These are phyloP conservation scores for Neurospora africana DNA, from an alignment of 495 filamentous ascomycete genomes.

Conservation along the genomic window DNA sequence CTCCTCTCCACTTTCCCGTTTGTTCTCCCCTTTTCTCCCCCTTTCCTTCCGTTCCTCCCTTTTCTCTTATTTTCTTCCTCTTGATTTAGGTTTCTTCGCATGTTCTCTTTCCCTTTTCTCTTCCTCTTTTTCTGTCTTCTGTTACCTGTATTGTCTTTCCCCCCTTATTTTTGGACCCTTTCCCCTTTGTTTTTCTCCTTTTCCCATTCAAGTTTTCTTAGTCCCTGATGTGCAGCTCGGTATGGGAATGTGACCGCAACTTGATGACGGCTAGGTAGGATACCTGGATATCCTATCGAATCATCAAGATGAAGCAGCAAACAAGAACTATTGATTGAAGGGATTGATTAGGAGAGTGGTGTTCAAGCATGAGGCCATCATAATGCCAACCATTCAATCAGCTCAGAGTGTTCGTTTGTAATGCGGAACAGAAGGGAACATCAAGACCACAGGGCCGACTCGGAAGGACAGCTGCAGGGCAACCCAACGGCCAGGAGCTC, in stretches of 20 bases:
- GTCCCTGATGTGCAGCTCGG: not conserved
- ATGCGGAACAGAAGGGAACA: not conserved
- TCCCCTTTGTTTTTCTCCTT: not conserved
- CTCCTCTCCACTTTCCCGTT: no score
- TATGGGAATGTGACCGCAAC: not conserved
- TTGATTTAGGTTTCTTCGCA: not conserved
- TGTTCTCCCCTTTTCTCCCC: no score
- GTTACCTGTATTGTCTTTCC: no score
- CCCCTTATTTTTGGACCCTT: no score
- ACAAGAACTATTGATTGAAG: not conserved
- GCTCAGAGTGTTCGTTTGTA: not conserved
- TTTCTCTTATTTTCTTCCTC: not conserved
- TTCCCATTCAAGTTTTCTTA: not conserved
- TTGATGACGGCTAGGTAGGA: not conserved
- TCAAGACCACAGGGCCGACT: not conserved
- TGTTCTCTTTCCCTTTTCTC: not conserved
- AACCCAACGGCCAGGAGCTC: not conserved
- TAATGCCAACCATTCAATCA: not conserved
- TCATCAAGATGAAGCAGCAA: not conserved
- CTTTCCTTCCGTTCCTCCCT: not conserved
- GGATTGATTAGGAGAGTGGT: not conserved
- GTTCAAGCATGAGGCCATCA: not conserved
- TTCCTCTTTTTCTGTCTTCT: not conserved
- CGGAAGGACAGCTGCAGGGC: not conserved
- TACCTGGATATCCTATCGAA: not conserved